A percentile compares a stretch with the other conserved stretches of the same genome.
These are phyloP conservation scores for Penicillium parvum DNA, from an alignment of 495 filamentous ascomycete genomes.

Conservation along the genomic window DNA sequence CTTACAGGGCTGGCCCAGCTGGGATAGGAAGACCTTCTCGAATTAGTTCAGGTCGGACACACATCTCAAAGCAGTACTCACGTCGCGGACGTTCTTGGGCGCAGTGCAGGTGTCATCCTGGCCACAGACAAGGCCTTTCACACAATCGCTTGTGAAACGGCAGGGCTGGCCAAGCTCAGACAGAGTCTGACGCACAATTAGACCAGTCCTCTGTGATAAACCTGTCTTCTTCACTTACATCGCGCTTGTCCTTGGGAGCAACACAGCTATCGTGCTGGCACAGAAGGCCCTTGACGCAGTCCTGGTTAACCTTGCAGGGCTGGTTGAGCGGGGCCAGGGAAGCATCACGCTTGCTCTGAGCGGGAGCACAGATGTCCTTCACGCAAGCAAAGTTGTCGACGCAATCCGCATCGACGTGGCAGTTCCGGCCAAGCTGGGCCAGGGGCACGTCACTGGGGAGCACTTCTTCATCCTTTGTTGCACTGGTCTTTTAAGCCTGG, in stretches of 20 bases:
- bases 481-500: no score
- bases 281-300: constrained; percentile 6
- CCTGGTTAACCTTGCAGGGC: constrained; percentile 1
- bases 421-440: constrained; percentile 2
- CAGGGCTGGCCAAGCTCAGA: constrained; percentile 4
- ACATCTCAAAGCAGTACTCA: no score
- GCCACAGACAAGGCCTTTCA: constrained; percentile 8
- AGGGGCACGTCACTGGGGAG: constrained; percentile 1
- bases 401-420: constrained; percentile 2
- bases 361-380: constrained; percentile 1
- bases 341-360: constrained; percentile 4
- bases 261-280: constrained; percentile 1
- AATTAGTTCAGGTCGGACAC: no score
- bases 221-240: no score
- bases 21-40: neutral
- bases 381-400: neutral
- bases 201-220: no score
- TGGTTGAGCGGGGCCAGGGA: neutral
- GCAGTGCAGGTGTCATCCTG: constrained; percentile 7
- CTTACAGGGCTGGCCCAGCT: constrained; percentile 5
- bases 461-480: constrained; percentile 2
- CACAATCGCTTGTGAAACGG: constrained; percentile 2
- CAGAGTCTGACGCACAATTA: no score
- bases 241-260: constrained; percentile 6
- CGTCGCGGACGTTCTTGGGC: constrained; percentile 6